phyloP scores from a whole-genome alignment of 2,329 filamentous ascomycete species.

The Niveomyces coronatus region DNA sequence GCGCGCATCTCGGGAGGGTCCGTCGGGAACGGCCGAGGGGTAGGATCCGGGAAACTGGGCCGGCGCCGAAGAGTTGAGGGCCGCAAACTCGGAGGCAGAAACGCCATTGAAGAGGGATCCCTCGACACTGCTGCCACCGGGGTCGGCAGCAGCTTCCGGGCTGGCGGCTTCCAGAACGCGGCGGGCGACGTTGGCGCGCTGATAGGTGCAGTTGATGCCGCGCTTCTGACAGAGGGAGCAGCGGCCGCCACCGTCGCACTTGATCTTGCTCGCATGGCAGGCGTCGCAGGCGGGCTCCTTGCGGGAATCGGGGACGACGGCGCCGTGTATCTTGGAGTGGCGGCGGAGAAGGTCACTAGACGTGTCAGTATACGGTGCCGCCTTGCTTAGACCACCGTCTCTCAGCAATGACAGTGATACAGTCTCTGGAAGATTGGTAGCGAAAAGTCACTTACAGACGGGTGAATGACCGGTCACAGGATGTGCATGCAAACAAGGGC shows the following conservation, averaged over 20 bases:
- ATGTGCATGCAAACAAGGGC: conserved; percentile 23
- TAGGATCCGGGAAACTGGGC: too few relatives aligned
- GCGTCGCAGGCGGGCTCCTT: conserved; percentile 31
- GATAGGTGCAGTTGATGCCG: conserved; percentile 27
- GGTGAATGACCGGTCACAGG: conserved; percentile 29
- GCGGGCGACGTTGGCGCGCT: conserved; percentile 12
- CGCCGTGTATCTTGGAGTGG: conserved; percentile 25
- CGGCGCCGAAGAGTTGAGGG: too few relatives aligned
- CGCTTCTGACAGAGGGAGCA: conserved; percentile 31
- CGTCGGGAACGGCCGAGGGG: too few relatives aligned
- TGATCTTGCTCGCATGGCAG: conserved; percentile 35
- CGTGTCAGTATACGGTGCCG: too few relatives aligned
- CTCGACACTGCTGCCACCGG: conserved; percentile 7
- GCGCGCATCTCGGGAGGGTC: not conserved
- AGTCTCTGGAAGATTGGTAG: too few relatives aligned
- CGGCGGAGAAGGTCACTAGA: conserved; percentile 27
- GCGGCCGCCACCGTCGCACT: conserved; percentile 29
- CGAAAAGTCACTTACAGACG: conserved; percentile 23
- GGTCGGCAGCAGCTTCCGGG: conserved; percentile 5
- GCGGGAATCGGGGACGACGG: conserved; percentile 20
- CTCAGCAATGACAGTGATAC: too few relatives aligned
- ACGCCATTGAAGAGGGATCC: too few relatives aligned
- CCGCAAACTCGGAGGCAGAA: too few relatives aligned
- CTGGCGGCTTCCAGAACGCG: conserved; percentile 5
- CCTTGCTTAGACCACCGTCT: too few relatives aligned